Evolutionary conservation across 495 filamentous ascomycete genomes (phyloP).

Genomic region (Neurospora pannonica): DNA sequence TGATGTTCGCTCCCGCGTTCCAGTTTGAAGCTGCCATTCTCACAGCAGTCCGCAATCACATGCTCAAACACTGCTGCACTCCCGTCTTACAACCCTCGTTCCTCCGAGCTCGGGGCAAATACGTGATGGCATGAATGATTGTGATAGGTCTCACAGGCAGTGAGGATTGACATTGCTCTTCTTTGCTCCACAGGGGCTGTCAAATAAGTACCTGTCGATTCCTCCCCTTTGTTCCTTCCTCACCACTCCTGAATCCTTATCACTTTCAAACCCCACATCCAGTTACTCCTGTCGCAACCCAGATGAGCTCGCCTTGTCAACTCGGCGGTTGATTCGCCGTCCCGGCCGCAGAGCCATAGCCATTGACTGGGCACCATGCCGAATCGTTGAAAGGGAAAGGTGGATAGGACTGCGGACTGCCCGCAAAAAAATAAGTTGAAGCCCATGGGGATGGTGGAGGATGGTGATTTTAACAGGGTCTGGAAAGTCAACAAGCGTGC

Average conservation of each 20-base stretch:
- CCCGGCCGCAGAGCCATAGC: not conserved
- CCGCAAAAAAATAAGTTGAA: too few relatives aligned
- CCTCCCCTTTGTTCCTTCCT: not conserved
- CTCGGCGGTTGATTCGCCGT: not conserved
- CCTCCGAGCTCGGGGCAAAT: not conserved
- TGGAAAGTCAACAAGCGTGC: not conserved
- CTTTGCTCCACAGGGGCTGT: not conserved
- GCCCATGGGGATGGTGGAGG: too few relatives aligned
- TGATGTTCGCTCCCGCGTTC: not conserved
- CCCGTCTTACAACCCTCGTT: not conserved
- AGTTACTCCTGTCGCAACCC: not conserved
- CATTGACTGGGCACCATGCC: not conserved
- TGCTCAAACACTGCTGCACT: not conserved
- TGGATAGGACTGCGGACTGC: too few relatives aligned
- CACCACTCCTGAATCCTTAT: not conserved
- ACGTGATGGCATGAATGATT: not conserved
- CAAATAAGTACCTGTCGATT: not conserved
- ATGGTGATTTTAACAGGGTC: too few relatives aligned
- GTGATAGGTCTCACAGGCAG: not conserved
- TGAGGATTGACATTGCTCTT: not conserved
- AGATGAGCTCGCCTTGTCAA: not conserved
- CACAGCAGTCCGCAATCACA: not conserved
- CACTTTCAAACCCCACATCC: not conserved
- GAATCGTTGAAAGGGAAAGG: not conserved
- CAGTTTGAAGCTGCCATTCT: not conserved